These are phyloP conservation scores for Leccinum longicurvipes DNA, from an alignment of 768 basidiomycete genomes.

Conservation along the genomic window DNA sequence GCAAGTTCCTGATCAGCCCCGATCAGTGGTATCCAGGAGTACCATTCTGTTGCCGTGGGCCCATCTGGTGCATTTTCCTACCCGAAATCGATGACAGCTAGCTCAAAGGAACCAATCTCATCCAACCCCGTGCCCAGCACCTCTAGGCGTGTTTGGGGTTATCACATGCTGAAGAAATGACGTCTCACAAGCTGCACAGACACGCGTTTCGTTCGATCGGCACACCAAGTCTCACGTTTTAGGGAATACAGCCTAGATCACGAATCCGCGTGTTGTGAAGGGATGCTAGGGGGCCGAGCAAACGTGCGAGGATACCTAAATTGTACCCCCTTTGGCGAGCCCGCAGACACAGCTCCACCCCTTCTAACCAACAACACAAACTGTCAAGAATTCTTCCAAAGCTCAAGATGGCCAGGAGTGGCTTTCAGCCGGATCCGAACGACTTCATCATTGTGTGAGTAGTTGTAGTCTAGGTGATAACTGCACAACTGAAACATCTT, in stretches of 20 bases:
- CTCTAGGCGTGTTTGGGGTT: neutral
- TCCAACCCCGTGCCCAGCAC: neutral
- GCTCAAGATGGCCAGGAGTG: neutral
- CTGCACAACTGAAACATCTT: neutral
- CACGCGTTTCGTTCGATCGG: no score
- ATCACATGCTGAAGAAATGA: neutral
- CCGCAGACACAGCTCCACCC: neutral
- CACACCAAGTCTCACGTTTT: neutral
- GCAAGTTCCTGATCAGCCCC: no score
- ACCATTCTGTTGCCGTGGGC: neutral
- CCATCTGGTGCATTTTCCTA: neutral
- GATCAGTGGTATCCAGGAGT: neutral
- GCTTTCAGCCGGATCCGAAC: slow-evolving; percentile 5
- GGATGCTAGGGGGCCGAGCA: neutral
- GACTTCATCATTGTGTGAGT: slow-evolving; percentile 18
- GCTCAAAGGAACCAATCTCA: neutral
- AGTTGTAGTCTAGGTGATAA: neutral
- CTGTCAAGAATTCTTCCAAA: neutral
- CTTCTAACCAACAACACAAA: neutral
- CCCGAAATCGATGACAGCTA: neutral
- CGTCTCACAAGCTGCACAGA: no score
- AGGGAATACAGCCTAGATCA: neutral
- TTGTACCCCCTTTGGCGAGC: neutral
- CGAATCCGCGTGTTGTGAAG: no score
- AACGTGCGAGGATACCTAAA: neutral